phyloP scores from a whole-genome alignment of 2,329 filamentous ascomycete species.

The Chaetomium sp. region DNA sequence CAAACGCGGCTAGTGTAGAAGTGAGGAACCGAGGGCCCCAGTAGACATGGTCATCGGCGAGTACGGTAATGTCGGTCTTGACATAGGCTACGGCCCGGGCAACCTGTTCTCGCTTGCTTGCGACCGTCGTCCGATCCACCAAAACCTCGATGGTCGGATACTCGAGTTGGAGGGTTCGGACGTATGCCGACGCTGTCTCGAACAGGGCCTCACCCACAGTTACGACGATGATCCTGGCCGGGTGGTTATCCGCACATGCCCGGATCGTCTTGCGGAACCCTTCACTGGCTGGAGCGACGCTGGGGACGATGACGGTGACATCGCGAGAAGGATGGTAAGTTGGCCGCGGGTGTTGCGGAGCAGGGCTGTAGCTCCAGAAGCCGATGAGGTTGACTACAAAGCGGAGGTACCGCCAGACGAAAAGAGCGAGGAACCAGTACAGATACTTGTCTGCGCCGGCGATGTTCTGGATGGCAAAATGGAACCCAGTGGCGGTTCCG shows the following conservation, averaged over 20 bases:
- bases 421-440: constrained; percentile 27
- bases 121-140: constrained; percentile 28
- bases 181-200: constrained; percentile 10
- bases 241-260: constrained; percentile 35
- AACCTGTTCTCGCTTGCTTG: constrained; percentile 46
- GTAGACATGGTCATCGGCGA: constrained; percentile 48
- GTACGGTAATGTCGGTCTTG: constrained; percentile 37
- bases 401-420: constrained; percentile 41
- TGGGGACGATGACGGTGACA: constrained; percentile 47
- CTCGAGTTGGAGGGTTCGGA: constrained; percentile 8
- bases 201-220: constrained; percentile 34
- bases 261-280: constrained; percentile 38
- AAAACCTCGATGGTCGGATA: constrained; percentile 24
- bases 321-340: constrained; percentile 30
- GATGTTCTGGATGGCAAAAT: background rate
- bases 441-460: constrained; percentile 5
- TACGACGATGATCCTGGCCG: constrained; percentile 37
- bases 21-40: constrained; percentile 40
- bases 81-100: constrained; percentile 33
- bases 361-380: constrained; percentile 36
- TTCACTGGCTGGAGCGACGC: constrained; percentile 36
- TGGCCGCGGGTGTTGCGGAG: constrained; percentile 25
- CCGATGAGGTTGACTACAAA: constrained; percentile 38
- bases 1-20: constrained; percentile 37
- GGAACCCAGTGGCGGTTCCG: background rate